Percentiles rank a stretch among this genome's conserved stretches.
These are phyloP conservation scores for Lasiodiplodia hormozganensis DNA, from an alignment of 2,329 filamentous ascomycete genomes.

Conservation along the genomic window DNA sequence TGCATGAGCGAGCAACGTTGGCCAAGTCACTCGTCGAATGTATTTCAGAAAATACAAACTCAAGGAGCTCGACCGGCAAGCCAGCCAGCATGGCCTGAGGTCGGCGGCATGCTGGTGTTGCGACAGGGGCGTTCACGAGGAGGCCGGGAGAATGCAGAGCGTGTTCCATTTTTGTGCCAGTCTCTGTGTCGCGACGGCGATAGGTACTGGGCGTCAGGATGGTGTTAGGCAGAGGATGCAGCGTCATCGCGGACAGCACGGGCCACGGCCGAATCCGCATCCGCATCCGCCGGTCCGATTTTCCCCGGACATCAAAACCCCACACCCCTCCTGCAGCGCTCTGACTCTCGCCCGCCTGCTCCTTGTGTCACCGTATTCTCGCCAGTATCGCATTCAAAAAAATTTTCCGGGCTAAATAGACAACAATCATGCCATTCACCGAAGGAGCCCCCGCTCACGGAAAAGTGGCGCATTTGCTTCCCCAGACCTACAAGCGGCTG, in stretches of 20 bases:
- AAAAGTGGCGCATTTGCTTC: conserved; percentile 75
- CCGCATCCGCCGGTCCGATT: conserved; percentile 20
- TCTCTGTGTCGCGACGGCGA: no score
- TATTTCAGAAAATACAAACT: not conserved
- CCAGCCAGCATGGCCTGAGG: not conserved
- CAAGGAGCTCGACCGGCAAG: not conserved
- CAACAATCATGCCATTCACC: conserved; percentile 33
- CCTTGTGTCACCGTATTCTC: not conserved
- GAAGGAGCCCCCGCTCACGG: conserved; percentile 65
- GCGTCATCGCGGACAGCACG: not conserved
- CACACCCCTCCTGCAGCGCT: not conserved
- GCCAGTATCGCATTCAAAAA: no score
- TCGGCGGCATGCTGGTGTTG: not conserved
- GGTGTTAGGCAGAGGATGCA: no score
- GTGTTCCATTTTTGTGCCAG: not conserved
- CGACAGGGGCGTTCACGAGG: no score
- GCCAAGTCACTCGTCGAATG: not conserved
- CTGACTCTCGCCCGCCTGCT: conserved; percentile 14
- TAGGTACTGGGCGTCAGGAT: no score
- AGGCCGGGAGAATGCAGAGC: not conserved
- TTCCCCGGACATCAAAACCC: conserved; percentile 15
- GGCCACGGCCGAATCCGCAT: not conserved
- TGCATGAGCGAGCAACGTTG: not conserved
- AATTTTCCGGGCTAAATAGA: not conserved
- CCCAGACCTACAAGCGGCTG: conserved; percentile 81